Evolutionary conservation across 192 early-diverging fungal species (phyloP), one percentile per base, ranked within the genome.

Genomic region (Irineochytrium annulatum): DNA sequence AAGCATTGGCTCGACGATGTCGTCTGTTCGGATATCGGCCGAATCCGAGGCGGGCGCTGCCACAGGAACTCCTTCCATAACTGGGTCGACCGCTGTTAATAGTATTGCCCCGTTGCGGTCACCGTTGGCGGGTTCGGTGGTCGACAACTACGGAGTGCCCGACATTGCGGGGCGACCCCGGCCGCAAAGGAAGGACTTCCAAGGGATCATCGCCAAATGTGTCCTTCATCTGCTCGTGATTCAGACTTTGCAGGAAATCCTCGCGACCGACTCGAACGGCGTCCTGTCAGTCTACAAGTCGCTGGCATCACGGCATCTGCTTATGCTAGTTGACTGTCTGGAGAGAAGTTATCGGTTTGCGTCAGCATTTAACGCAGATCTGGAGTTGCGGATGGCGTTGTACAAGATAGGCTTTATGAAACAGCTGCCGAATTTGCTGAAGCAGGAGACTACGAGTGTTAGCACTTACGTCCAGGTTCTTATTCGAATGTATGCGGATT

Each of bases 331-430:
- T 48, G 89, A 88, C 60, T 92, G 90, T 51, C 71, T 97, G 20
- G 86, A 89, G 71, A 27, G 86, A 78, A 63, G 80, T 83, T 90
- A 90, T 61, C 73, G 75, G 30, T 91, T 95, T 79, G 92, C 94
- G 0, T 74, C 77, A 46, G 69, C 77, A 5, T 97, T 97, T 65
- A 94, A 97, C 68, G 77, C 63, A 45, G 82, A 91, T 69, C 80
- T 82, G 66, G 85, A 88, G 30, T 75, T 95, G 34, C 81, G 94
- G 6, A 83, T 87, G 67, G 86, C 89, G 2, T 69, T 97, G 56
- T 90, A 73, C 78, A 85, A 75, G 65, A 86, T 85, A 70, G 92
- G 92, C 14, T 93, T 91, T 52, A 95, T 94, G 91, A 90, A 91
- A 31, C 90, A 91, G 32, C 73, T 95, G 55, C 94, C 94, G 31